Conservation (phyloP, 2,329 filamentous ascomycete species). For the Epichloe sylvatica region DNA sequence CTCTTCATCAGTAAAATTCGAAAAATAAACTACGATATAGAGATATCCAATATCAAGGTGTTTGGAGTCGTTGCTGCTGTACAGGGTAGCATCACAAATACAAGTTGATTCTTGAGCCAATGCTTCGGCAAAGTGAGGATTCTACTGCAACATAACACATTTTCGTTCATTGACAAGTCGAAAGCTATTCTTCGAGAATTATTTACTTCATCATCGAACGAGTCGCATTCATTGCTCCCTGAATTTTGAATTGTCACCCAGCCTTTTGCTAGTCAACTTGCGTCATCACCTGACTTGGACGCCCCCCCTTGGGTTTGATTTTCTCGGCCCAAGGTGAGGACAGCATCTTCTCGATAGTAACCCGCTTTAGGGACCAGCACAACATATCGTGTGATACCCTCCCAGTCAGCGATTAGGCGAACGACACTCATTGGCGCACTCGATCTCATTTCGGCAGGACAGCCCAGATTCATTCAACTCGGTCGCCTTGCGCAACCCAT, state of each 20-base stretch:
- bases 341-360: neutral
- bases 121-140: too few relatives aligned
- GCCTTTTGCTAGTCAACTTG: neutral
- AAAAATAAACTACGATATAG: too few relatives aligned
- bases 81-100: neutral
- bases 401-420: neutral
- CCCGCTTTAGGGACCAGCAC: neutral
- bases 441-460: neutral
- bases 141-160: too few relatives aligned
- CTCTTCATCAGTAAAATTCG: too few relatives aligned
- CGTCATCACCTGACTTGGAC: conserved; percentile 7
- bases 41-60: too few relatives aligned
- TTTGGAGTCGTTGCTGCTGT: neutral
- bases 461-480: neutral
- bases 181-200: too few relatives aligned
- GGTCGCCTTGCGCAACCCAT: neutral
- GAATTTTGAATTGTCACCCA: too few relatives aligned
- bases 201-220: too few relatives aligned
- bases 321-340: neutral
- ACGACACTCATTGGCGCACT: neutral
- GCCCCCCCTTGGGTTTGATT: neutral
- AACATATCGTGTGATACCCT: neutral
- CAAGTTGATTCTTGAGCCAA: too few relatives aligned
- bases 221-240: too few relatives aligned
- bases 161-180: too few relatives aligned